Evolutionary conservation across 345 rosid genomes (phyloP).

Genomic region (Turnera subulata): DNA sequence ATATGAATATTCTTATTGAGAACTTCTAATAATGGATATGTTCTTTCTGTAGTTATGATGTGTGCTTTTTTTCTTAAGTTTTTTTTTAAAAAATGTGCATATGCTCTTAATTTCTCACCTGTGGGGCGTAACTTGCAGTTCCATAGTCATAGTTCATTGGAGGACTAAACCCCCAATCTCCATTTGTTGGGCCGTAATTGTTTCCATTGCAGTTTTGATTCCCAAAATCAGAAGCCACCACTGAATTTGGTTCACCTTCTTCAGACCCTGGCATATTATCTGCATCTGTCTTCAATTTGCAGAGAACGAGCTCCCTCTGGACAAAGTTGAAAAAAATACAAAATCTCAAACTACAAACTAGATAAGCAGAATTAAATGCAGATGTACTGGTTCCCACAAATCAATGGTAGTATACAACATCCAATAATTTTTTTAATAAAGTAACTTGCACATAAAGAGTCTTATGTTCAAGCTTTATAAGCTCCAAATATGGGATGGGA

Average conservation of each 20-base stretch:
- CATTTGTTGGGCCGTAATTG: background rate
- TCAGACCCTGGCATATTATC: background rate
- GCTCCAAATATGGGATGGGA: background rate
- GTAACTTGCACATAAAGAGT: too few relatives aligned
- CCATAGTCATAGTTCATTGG: background rate
- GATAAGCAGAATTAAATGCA: too few relatives aligned
- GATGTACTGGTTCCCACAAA: too few relatives aligned
- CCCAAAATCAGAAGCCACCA: background rate
- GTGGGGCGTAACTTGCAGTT: background rate
- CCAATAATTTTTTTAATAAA: too few relatives aligned
- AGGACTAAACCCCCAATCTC: background rate
- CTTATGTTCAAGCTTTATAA: too few relatives aligned
- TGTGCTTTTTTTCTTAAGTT: too few relatives aligned
- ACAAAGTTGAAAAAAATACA: background rate
- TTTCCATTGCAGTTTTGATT: background rate
- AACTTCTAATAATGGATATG: background rate
- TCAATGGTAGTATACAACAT: too few relatives aligned
- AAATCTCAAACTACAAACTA: background rate
- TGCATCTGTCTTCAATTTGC: constrained; percentile 10
- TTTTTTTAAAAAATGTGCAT: too few relatives aligned
- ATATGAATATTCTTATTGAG: background rate
- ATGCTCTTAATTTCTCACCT: too few relatives aligned
- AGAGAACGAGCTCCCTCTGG: constrained; percentile 4
- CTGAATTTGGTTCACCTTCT: constrained; percentile 5
- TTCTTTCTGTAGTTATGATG: too few relatives aligned